A percentile compares a stretch with the other conserved stretches of the same genome.
These are phyloP conservation scores for Chaetomium tenue DNA, from an alignment of 495 filamentous ascomycete species.

Conservation along the genomic window DNA sequence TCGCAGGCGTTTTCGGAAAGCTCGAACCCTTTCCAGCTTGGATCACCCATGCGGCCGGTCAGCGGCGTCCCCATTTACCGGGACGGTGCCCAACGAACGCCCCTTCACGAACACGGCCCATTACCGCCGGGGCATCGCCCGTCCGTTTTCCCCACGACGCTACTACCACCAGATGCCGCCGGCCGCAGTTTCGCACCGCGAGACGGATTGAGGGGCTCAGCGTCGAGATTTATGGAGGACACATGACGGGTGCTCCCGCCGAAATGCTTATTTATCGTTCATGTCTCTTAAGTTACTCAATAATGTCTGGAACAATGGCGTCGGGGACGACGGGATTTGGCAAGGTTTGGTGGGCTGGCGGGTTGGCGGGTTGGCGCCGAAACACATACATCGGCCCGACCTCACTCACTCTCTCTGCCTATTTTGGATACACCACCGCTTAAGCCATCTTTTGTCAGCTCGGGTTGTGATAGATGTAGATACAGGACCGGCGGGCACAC, in stretches of 20 bases:
- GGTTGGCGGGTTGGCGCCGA: not conserved
- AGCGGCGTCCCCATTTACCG: slow-evolving; percentile 47
- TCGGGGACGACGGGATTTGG: not conserved
- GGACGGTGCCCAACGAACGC: slow-evolving; percentile 46
- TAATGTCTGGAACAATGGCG: slow-evolving; percentile 34
- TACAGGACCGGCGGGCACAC: not conserved
- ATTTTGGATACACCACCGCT: slow-evolving; percentile 2
- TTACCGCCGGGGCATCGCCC: slow-evolving; percentile 34
- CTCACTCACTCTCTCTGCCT: not conserved
- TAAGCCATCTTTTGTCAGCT: not conserved
- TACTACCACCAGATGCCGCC: slow-evolving; percentile 37
- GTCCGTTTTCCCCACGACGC: slow-evolving; percentile 33
- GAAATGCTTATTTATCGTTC: slow-evolving; percentile 14
- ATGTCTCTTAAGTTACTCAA: slow-evolving; percentile 28
- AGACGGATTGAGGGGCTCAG: slow-evolving; percentile 47
- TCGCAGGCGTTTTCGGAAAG: slow-evolving; percentile 47
- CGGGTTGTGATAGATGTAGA: slow-evolving; percentile 7
- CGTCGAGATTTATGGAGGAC: slow-evolving; percentile 54
- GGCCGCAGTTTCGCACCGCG: slow-evolving; percentile 47
- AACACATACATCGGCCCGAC: not conserved
- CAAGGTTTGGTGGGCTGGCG: not conserved
- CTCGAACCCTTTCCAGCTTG: slow-evolving; percentile 38
- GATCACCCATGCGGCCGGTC: slow-evolving; percentile 49
- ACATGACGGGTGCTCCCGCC: slow-evolving; percentile 37
- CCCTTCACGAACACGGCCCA: slow-evolving; percentile 43